phyloP scores from a whole-genome alignment of 2,329 filamentous ascomycete genomes.

The Blumeriella jaapii region DNA sequence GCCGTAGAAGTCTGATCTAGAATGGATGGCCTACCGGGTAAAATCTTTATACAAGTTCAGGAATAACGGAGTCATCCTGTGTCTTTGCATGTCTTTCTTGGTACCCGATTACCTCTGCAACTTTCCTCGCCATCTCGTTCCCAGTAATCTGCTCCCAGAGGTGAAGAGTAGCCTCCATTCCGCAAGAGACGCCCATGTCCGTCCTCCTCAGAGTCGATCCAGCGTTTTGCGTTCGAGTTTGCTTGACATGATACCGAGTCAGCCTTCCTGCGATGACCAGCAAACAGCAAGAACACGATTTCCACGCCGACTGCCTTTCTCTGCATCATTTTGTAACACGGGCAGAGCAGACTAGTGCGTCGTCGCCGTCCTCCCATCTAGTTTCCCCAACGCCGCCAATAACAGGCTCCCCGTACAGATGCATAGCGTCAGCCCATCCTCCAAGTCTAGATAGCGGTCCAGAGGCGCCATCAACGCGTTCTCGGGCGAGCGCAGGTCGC shows the following conservation, averaged over 20 bases:
- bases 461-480: not conserved
- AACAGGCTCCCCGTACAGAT: conserved; percentile 2
- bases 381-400: not conserved
- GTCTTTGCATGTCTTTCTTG: conserved; percentile 1
- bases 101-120: conserved; percentile 1
- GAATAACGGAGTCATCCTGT: conserved; percentile 3
- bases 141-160: conserved; percentile 3
- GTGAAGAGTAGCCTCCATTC: conserved; percentile 3
- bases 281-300: not conserved
- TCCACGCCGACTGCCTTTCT: not conserved
- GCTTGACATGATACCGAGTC: not conserved
- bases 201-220: conserved; percentile 2
- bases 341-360: conserved; percentile 1
- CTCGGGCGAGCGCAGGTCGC: not conserved
- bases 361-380: not conserved
- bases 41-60: too few relatives aligned
- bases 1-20: too few relatives aligned
- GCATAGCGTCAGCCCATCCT: conserved; percentile 1
- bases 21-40: too few relatives aligned
- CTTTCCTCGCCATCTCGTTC: not conserved
- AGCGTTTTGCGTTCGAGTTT: not conserved
- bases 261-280: too few relatives aligned
- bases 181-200: conserved; percentile 2
- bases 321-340: too few relatives aligned
- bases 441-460: not conserved